Base-by-base conservation (phyloP, 257 asterid genomes). In the Leptodermis oblonga region DNA sequence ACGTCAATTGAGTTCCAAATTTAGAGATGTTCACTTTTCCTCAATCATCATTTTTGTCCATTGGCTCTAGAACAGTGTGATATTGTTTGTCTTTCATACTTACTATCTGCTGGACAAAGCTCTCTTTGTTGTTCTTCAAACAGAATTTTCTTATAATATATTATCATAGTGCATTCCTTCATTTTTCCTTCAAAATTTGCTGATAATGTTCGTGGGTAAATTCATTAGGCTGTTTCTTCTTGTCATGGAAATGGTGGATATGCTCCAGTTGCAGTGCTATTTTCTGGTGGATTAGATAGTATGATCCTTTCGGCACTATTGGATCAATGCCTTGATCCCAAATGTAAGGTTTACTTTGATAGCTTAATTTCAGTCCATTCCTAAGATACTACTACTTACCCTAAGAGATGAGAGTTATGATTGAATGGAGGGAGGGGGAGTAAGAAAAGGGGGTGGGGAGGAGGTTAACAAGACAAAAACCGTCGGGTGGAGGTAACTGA, bases 281-380 rank as follows among this genome's bases (percentile, higher is more conserved):
- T 90, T 87, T 92, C 98, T 67, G 98, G 98, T 55, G 98, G 98
- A 67, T 73, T 92, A 63, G 98, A 92, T 84, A 90, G 96, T 42
- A 92, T 92, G 98, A 88, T 92, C 70, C 84, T 92, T 77, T 92
- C 97, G 67, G 96, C 93, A 15, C 78, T 92, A 73, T 79, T 84
- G 72, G 87, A 92, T 83, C 86, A 84, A 74, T 92, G 97, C 86
- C 80, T 90, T 68, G 85, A 84, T 83, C 69, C 87, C 65, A 79
- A 86, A 65, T 85, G 98, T 92, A 74, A 85, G 94, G 55, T 51
- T 78, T 63, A 45, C 28, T 65, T 67, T 43, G 28, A 26, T 65
- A 26, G 30, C 54, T 62, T 58, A 65, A 59, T 31, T 52, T 43
- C 39, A 20, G 59, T 25, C 56, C 37, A 30, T 28, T 25, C 3